phyloP scores from a whole-genome alignment of 345 rosid species.

The Toxicodendron radicans region DNA sequence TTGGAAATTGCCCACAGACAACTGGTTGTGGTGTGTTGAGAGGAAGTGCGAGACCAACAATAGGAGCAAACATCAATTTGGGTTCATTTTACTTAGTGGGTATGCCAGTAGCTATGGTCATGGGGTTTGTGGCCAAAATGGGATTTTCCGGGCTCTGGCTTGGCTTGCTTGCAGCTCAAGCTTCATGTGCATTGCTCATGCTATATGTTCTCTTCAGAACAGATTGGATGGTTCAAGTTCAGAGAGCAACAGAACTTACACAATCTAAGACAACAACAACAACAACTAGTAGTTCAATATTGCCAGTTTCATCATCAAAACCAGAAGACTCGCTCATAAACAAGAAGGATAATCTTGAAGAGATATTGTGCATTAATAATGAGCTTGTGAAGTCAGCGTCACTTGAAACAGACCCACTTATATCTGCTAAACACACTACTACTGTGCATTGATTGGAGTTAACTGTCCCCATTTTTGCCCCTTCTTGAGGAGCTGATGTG shows the following conservation, averaged over 20 bases:
- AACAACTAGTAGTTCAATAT: constrained; percentile 10
- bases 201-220: constrained; percentile 60
- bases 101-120: constrained; percentile 76
- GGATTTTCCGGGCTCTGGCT: constrained; percentile 91
- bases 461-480: constrained; percentile 27
- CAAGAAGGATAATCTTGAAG: constrained; percentile 36
- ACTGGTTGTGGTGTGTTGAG: constrained; percentile 90
- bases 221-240: constrained; percentile 68
- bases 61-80: constrained; percentile 89
- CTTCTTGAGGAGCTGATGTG: constrained; percentile 25
- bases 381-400: constrained; percentile 40
- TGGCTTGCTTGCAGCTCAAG: constrained; percentile 95
- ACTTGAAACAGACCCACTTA: constrained; percentile 50
- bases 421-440: constrained; percentile 22
- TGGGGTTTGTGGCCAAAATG: constrained; percentile 64
- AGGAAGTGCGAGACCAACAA: constrained; percentile 84
- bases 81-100: constrained; percentile 94
- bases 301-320: constrained; percentile 30
- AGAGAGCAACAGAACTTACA: constrained; percentile 80
- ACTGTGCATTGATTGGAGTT: constrained; percentile 26
- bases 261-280: constrained; percentile 19
- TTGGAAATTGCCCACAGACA: constrained; percentile 97
- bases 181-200: constrained; percentile 80
- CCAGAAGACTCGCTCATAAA: constrained; percentile 15
- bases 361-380: constrained; percentile 38